Conservation (phyloP, 345 rosid genomes). For the Rhizophora mangle region DNA sequence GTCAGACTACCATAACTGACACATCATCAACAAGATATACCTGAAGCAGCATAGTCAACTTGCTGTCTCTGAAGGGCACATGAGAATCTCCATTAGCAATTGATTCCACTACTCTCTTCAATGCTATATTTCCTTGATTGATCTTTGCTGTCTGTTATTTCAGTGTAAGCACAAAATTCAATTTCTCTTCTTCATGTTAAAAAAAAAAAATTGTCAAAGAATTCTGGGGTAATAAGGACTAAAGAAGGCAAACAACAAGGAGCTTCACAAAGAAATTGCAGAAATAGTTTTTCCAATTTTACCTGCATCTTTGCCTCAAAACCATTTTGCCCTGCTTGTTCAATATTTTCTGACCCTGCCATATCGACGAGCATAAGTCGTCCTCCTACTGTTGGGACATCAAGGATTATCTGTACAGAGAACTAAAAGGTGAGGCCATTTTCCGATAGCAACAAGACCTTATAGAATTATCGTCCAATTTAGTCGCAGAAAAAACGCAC, state of each 20-base stretch:
- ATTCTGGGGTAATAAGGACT: too few species aligned
- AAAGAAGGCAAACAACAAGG: too few species aligned
- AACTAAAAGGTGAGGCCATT: not conserved
- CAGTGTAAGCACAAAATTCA: conserved; percentile 16
- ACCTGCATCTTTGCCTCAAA: conserved; percentile 99
- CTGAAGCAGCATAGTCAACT: conserved; percentile 92
- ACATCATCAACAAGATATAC: conserved; percentile 29
- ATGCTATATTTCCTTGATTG: conserved; percentile 90
- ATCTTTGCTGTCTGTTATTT: conserved; percentile 84
- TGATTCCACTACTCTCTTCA: conserved; percentile 95
- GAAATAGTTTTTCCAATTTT: conserved; percentile 5
- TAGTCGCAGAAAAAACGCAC: conserved; percentile 35
- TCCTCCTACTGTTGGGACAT: conserved; percentile 97
- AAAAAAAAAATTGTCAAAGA: not conserved
- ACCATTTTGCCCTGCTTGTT: conserved; percentile 91
- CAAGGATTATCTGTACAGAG: conserved; percentile 64
- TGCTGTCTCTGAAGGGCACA: conserved; percentile 97
- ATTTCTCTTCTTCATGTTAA: not conserved
- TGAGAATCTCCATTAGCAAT: conserved; percentile 99
- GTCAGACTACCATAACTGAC: not conserved
- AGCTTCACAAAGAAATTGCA: not conserved
- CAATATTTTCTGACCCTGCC: conserved; percentile 99
- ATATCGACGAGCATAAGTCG: conserved; percentile 95
- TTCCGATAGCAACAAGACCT: not conserved
- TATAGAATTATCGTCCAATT: not conserved